phyloP scores from a whole-genome alignment of 352 stramenopile species.

The Phytophthora pseudosyringae region DNA sequence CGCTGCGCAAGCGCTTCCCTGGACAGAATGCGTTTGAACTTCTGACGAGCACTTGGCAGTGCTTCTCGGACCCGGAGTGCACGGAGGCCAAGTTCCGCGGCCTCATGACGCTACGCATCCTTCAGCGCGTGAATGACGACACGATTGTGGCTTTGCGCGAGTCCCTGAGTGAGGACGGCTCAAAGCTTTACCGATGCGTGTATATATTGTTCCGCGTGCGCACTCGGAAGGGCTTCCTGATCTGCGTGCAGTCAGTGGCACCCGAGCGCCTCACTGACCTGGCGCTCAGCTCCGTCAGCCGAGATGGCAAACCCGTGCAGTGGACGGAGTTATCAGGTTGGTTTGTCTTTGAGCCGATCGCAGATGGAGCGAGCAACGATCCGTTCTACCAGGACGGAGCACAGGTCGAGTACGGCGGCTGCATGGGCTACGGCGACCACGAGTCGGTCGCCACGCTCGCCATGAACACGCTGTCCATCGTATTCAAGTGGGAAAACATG shows the following conservation, averaged over 20 bases:
- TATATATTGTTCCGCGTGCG: conserved; percentile 79
- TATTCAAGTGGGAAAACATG: conserved; percentile 67
- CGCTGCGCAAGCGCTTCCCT: conserved; percentile 63
- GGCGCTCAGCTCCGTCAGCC: conserved; percentile 27
- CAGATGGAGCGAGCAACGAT: conserved; percentile 2
- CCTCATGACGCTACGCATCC: conserved; percentile 60
- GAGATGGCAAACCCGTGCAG: conserved; percentile 54
- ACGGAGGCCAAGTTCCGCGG: conserved; percentile 66
- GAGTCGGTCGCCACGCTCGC: conserved; percentile 53
- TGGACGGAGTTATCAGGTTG: conserved; percentile 76
- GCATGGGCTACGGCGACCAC: conserved; percentile 64
- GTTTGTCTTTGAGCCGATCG: conserved; percentile 69
- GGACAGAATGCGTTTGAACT: conserved; percentile 46
- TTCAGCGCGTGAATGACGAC: conserved; percentile 79
- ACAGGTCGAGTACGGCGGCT: conserved; percentile 73
- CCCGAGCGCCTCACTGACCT: conserved; percentile 39
- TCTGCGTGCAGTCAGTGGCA: conserved; percentile 66
- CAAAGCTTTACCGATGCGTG: conserved; percentile 65
- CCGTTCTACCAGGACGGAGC: conserved; percentile 48
- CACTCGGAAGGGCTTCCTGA: conserved; percentile 66
- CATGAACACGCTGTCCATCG: conserved; percentile 74
- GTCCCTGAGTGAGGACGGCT: conserved; percentile 44
- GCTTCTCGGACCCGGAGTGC: conserved; percentile 69
- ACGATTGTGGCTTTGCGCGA: conserved; percentile 73
- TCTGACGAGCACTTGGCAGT: conserved; percentile 73